Evolutionary conservation across 2,329 filamentous ascomycete genomes (phyloP), one percentile per base, ranked within the genome.

Genomic region (Elsinoe perseae): DNA sequence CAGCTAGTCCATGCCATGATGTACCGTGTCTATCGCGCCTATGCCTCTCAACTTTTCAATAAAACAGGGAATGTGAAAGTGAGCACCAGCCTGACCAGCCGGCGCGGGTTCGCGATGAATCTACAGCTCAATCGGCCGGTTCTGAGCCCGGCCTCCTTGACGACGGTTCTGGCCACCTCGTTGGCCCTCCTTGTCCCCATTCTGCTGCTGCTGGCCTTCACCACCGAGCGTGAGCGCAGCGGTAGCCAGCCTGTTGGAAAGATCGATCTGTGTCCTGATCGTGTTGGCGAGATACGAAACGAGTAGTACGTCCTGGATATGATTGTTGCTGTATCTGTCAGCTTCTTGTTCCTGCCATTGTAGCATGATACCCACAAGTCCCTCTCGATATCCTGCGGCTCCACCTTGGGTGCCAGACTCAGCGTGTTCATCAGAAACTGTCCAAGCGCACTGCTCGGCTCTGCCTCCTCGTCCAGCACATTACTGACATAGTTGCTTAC

Each of bases 251-350:
- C 92, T 84, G 80, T 97, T 95, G 62, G 91, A 95, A 58, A 98
- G 84, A 69, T 97, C 93, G 77, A 98, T 96, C 78, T 98, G 93
- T 64, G 92, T 97, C 73, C 92, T 89, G 75, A 97, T 95, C 63
- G 90, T 96, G 80, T 97, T 98, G 72, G 93, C 90, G 62, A 98
- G 82, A 78, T 98, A 98, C 64, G 90, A 95, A 66, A 98, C 91
- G 73, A 97, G 91, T 63, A 98, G 84, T 60, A 98, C 91, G 72
- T 98, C 93, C 78, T 98, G 93, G 73, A 98, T 90, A 77, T 98
- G 93, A 79, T 95, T 95, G 83, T 98, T 98, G 83, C 80, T 83
- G 68, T 36, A 9, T 38, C 50, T 43, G 73, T 69, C 58, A 66
- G 56, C n/a, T 46, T 57, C 20, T 38, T 38, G 23, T 2, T 12